Evolutionary conservation across 2,329 filamentous ascomycete genomes (phyloP), one percentile per base, ranked within the genome.

Genomic region (Stenocarpella maydis): DNA sequence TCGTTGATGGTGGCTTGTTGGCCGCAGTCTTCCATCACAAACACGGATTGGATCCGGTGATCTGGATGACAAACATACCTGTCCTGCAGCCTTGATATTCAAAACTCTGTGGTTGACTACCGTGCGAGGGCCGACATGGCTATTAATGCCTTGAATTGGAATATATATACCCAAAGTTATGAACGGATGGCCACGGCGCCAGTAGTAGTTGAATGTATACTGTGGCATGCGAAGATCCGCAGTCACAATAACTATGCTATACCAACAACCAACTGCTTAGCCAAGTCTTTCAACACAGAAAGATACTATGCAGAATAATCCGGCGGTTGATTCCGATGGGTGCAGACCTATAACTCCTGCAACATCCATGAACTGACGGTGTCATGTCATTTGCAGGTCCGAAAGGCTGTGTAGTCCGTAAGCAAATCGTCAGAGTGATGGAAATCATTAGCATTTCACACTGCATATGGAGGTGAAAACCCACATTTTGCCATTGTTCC

Each of bases 401-500:
- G 43, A 21, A 37, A 9, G 5, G 19, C 41, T 19, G 43, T n/a
- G 28, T 49, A n/a, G 15, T 37, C 41, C 58, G 58, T 1, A 49
- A 63, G 37, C 34, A 47, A 7, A 21, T 28, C 37, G 28, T 37
- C 28, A 49, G 58, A 63, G 7, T 3, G 14, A 19, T 26, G 4
- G 39, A 17, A 19, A 37, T 12, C 2, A 49, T 15, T 19, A 15
- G 4, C 10, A 31, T 7, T 37, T 47, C 14, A 2, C 28, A 14
- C 28, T 19, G 14, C 28, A 12, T 63, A 10, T 12, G n/a, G 43
- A 37, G 37, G 4, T 24, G 28, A 45, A 31, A 24, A 24, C 4
- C 58, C 58, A 43, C 34, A n/a, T 49, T 63, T 37, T 63, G 19
- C 58, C 58, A 63, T 63, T 4, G 58, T 24, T 37, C 58, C 58